These are phyloP conservation scores for Hypoxylon sp. DNA, from an alignment of 2,329 filamentous ascomycete species.

Conservation along the genomic window DNA sequence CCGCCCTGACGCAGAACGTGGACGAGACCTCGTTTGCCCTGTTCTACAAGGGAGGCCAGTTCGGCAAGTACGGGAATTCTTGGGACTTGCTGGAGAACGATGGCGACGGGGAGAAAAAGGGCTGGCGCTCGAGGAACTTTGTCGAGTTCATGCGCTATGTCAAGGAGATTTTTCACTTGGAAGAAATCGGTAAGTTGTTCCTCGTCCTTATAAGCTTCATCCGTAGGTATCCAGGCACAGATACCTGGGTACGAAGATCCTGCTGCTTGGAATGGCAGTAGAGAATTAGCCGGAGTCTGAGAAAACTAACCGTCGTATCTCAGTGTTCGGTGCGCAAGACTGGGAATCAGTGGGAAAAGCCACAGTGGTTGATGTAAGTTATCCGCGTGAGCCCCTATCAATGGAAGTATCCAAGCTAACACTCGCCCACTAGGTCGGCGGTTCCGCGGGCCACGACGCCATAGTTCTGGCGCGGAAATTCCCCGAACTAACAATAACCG, in stretches of 20 bases:
- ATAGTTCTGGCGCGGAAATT: conserved; percentile 52
- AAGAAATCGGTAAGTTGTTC: conserved; percentile 39
- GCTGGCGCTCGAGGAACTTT: conserved; percentile 52
- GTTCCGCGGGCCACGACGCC: conserved; percentile 54
- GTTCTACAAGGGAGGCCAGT: conserved; percentile 46
- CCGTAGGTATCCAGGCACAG: too few relatives aligned
- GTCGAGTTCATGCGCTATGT: conserved; percentile 52
- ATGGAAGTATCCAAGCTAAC: too few relatives aligned
- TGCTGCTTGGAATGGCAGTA: too few relatives aligned
- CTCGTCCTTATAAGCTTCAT: too few relatives aligned
- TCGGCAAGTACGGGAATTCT: conserved; percentile 46
- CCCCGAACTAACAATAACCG: conserved; percentile 52
- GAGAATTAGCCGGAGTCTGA: too few relatives aligned
- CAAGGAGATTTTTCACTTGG: conserved; percentile 51
- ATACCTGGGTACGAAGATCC: too few relatives aligned
- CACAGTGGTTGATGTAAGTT: conserved; percentile 53
- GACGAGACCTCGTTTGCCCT: conserved; percentile 50
- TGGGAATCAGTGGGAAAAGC: conserved; percentile 49
- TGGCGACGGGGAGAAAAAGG: conserved; percentile 50
- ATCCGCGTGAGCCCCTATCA: background rate
- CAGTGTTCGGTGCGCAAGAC: conserved; percentile 47
- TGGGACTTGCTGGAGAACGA: conserved; percentile 54
- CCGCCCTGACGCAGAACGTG: conserved; percentile 47
- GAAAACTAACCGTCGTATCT: too few relatives aligned
- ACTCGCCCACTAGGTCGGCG: conserved; percentile 51